Conservation (phyloP, 306 rosid genomes). For the Rosa lucieae region DNA sequence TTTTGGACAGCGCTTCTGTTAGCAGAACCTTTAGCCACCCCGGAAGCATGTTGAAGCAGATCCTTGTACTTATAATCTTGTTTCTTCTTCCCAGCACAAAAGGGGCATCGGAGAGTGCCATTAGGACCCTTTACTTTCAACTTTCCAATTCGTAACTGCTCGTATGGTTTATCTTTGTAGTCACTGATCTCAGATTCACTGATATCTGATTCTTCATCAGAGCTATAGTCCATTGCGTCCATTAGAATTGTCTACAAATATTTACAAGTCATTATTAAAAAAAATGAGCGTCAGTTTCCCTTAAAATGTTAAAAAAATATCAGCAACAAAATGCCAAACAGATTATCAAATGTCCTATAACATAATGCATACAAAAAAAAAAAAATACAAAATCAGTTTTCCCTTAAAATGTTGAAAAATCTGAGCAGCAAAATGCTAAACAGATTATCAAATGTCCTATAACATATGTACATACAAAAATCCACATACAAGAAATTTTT, state of each 20-base stretch:
- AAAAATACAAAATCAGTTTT: neutral
- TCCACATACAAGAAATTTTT: neutral
- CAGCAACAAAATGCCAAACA: neutral
- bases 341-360: neutral
- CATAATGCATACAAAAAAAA: neutral
- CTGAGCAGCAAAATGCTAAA: neutral
- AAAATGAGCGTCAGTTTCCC: neutral
- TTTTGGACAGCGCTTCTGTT: slow-evolving; percentile 74
- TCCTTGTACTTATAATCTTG: slow-evolving; percentile 91
- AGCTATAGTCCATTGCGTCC: slow-evolving; percentile 65
- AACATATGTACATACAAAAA: neutral
- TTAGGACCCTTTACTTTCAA: slow-evolving; percentile 58
- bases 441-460: neutral
- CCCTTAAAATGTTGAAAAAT: neutral
- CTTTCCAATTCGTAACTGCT: slow-evolving; percentile 52
- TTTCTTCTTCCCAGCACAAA: slow-evolving; percentile 93
- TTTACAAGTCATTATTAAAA: neutral
- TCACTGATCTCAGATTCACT: slow-evolving; percentile 92
- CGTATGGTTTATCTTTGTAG: slow-evolving; percentile 71
- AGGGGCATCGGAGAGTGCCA: slow-evolving; percentile 89
- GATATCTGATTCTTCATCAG: slow-evolving; percentile 84
- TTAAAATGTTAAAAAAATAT: neutral
- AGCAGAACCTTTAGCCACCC: slow-evolving; percentile 95
- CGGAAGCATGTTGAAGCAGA: slow-evolving; percentile 81
- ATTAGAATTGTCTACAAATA: slow-evolving; percentile 20